A percentile compares a stretch with the other conserved stretches of the same genome.
Conservation (phyloP, 2,329 filamentous ascomycete species). For the Neonectria faginata region DNA sequence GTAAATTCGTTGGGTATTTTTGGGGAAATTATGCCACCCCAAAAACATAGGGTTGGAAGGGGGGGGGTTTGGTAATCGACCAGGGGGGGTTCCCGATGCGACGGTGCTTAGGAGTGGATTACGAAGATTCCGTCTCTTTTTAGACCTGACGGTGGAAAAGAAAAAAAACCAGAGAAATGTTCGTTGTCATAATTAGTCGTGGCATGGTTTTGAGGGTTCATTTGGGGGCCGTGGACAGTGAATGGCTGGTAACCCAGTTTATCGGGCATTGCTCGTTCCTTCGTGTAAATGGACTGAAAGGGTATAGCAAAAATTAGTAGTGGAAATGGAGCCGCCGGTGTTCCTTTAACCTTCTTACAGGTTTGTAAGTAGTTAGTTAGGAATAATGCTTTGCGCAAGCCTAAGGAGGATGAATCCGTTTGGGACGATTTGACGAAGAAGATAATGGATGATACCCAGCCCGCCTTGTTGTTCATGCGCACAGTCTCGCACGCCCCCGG, state of each 20-base stretch:
- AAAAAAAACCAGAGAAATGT: not conserved
- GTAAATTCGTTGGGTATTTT: too few relatives aligned
- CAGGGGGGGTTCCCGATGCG: not conserved
- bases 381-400: too few relatives aligned
- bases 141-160: slow-evolving; percentile 7
- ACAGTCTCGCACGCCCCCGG: not conserved
- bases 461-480: not conserved
- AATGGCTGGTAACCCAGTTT: not conserved
- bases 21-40: too few relatives aligned
- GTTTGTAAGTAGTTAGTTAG: not conserved
- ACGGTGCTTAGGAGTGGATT: slow-evolving; percentile 23
- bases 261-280: not conserved
- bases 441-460: too few relatives aligned
- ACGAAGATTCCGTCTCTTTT: slow-evolving; percentile 21
- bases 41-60: not conserved
- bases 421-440: too few relatives aligned
- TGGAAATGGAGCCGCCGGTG: not conserved
- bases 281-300: not conserved
- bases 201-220: too few relatives aligned
- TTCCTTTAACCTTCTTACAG: not conserved
- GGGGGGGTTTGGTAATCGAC: slow-evolving; percentile 15
- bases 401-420: too few relatives aligned
- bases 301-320: not conserved
- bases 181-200: not conserved
- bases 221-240: slow-evolving; percentile 6